Conservation (phyloP, 2,329 filamentous ascomycete genomes). For the Cryphonectria nitschkei region DNA sequence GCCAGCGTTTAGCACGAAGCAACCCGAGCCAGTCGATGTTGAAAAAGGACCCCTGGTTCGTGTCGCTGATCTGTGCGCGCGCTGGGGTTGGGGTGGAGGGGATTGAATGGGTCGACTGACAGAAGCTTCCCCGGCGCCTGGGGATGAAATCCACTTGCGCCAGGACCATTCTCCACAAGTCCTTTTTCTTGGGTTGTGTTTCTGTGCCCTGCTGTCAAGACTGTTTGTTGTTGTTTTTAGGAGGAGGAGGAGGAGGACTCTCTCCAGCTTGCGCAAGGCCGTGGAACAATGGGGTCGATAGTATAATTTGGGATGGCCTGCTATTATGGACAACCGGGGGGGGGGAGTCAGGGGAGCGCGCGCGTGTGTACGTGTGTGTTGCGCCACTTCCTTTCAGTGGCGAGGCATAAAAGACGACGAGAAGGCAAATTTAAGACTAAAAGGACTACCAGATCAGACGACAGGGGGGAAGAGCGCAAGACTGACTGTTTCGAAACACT, state of each 20-base stretch:
- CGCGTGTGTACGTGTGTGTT: background rate
- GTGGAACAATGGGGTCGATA: too few species aligned
- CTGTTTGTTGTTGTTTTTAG: too few species aligned
- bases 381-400: background rate
- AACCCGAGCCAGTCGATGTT: background rate
- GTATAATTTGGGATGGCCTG: background rate
- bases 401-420: background rate
- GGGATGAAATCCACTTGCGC: too few species aligned
- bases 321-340: background rate
- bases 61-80: background rate
- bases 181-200: background rate
- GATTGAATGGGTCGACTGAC: too few species aligned
- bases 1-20: background rate
- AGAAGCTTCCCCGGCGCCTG: background rate
- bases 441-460: background rate
- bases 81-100: too few species aligned
- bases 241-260: background rate
- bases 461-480: background rate
- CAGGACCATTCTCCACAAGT: background rate
- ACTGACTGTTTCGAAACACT: conserved; percentile 13
- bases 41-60: background rate
- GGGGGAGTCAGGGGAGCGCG: too few species aligned
- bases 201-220: too few species aligned
- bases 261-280: background rate
- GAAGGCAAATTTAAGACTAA: background rate